Evolutionary conservation across 306 rosid genomes (phyloP).

Genomic region (Ceratonia siliqua): DNA sequence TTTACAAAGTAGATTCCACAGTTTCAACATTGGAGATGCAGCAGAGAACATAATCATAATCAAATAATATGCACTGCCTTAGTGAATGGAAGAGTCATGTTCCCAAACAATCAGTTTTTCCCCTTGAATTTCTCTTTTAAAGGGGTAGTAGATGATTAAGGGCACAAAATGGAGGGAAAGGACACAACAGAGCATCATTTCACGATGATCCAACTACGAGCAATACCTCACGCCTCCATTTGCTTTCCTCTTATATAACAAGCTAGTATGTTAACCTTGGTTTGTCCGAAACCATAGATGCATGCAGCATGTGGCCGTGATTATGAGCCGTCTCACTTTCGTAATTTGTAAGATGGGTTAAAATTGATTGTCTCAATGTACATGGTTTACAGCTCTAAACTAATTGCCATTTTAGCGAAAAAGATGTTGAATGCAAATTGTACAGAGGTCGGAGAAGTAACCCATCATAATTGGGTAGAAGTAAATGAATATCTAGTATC

Average conservation of each 20-base stretch:
- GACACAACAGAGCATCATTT: slow-evolving; percentile 1
- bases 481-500: slow-evolving; percentile 28
- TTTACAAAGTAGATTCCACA: background rate
- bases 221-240: background rate
- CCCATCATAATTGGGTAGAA: slow-evolving; percentile 32
- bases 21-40: background rate
- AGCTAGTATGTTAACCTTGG: background rate
- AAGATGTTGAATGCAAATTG: slow-evolving; percentile 31
- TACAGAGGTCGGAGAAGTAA: slow-evolving; percentile 18
- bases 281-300: background rate
- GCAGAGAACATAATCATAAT: background rate
- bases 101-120: background rate
- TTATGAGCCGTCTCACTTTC: no score
- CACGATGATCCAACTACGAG: background rate
- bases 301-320: no score
- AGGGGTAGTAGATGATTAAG: background rate
- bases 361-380: slow-evolving; percentile 13
- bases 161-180: background rate
- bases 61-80: slow-evolving; percentile 20
- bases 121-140: background rate
- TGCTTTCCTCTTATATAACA: background rate
- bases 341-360: no score
- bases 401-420: slow-evolving; percentile 1
- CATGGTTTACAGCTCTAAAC: slow-evolving; percentile 13
- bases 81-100: background rate